Conservation (phyloP, 2,329 filamentous ascomycete species). For the Graphilbum fragrans region DNA sequence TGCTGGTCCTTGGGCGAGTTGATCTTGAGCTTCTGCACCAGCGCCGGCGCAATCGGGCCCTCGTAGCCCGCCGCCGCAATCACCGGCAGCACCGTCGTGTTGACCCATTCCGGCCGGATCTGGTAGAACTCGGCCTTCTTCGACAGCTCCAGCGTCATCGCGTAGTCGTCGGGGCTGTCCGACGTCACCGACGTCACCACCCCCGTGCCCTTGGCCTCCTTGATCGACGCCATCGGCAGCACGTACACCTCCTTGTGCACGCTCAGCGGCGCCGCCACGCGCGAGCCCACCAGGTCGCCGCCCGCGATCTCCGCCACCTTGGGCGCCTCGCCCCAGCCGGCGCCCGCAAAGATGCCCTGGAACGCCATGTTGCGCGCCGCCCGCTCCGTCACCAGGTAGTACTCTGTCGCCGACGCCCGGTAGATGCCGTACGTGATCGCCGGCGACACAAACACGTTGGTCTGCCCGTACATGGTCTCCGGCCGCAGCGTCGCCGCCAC, state of each 20-base stretch:
- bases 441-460: constrained; percentile 87
- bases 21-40: constrained; percentile 92
- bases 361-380: constrained; percentile 94
- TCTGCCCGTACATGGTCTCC: constrained; percentile 99
- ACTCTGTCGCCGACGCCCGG: constrained; percentile 44
- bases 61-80: constrained; percentile 74
- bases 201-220: constrained; percentile 88
- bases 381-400: constrained; percentile 44
- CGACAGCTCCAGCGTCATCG: constrained; percentile 71
- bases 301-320: constrained; percentile 64
- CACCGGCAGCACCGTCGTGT: constrained; percentile 78
- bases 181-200: constrained; percentile 94
- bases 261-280: constrained; percentile 81
- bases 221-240: constrained; percentile 88
- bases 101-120: constrained; percentile 93
- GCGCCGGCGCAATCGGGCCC: constrained; percentile 66
- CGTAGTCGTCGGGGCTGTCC: constrained; percentile 91
- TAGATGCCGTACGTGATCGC: constrained; percentile 83
- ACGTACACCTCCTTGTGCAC: constrained; percentile 76
- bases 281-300: constrained; percentile 72
- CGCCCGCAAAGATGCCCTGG: constrained; percentile 64
- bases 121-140: constrained; percentile 97
- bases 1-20: constrained; percentile 90
- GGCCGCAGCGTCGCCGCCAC: constrained; percentile 83
- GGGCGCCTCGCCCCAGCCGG: constrained; percentile 43